Base-by-base conservation (phyloP, 257 asterid genomes). In the Plantago major region DNA sequence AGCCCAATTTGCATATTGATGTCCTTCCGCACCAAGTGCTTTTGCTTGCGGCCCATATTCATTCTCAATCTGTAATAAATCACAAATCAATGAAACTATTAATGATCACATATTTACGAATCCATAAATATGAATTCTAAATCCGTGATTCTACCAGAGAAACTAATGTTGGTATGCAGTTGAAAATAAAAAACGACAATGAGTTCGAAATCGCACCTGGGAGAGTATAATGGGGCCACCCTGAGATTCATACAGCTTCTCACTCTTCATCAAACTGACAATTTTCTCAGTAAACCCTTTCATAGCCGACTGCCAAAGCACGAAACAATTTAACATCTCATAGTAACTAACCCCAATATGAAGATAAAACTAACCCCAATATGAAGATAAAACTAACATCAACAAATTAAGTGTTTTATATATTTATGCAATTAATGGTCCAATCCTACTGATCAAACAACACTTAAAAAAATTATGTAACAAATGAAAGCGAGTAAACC, bases 161-260 rank as follows among this genome's bases (percentile, higher is more conserved):
- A 2, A 18, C 15, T 42, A 37, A 16, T 3, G 16, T 55, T 12
- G 18, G 40, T 26, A 26, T 9, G 17, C 3, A 51, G 26, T 22
- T 22, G 26, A 22, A 22, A 22, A 22, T 22, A 22, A 22, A 22
- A 28, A 33, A 38, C 14, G 53, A 52, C 40, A 33, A 46, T 47
- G 47, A 60, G 45, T 15, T 19, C 38, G 40, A 69, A 68, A 42
- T 37, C 70, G 62, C 45, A 89, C 96, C 95, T 86, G 95, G 19
- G 94, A 84, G 57, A 89, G 82, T 60, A 89, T 86, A 65, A 89
- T 89, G 17, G 97, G 97, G 11, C 97, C 97, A 58, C 95, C 97
- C 78, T 89, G 95, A 48, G 86, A 74, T 76, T 82, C 85, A 46
- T 67, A 89, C 19, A 89, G 78, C 37, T 72, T 79, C 60, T 89